Percentiles rank a stretch among this genome's conserved stretches.
Conservation (phyloP, 805 yeast genomes). For the Kluyveromyces starmeri region DNA sequence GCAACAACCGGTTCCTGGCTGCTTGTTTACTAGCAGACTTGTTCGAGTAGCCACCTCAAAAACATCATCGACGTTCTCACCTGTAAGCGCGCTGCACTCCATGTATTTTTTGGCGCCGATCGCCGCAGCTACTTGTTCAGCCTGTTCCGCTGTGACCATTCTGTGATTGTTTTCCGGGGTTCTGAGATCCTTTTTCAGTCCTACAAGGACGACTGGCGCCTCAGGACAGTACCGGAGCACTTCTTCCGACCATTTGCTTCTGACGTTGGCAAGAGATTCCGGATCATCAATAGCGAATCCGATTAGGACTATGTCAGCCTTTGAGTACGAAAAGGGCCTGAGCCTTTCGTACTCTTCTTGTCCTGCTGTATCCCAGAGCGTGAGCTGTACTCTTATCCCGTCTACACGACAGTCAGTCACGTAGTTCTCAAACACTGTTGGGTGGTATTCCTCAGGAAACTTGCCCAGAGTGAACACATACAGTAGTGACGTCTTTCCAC, state of each 20-base stretch:
- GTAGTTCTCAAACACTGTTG: slow-evolving; percentile 90
- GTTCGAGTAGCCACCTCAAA: slow-evolving; percentile 87
- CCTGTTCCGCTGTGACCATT: slow-evolving; percentile 48
- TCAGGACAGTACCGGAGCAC: slow-evolving; percentile 72
- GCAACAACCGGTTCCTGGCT: slow-evolving; percentile 33
- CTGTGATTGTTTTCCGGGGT: slow-evolving; percentile 30
- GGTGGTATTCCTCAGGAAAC: slow-evolving; percentile 87
- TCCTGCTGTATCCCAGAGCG: slow-evolving; percentile 95
- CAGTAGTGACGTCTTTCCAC: slow-evolving; percentile 86
- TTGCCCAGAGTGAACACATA: slow-evolving; percentile 89
- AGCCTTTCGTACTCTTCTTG: slow-evolving; percentile 91
- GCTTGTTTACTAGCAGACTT: slow-evolving; percentile 50
- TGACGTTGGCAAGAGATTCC: slow-evolving; percentile 76
- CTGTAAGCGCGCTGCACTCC: slow-evolving; percentile 87
- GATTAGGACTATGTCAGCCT: slow-evolving; percentile 76
- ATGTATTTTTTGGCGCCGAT: slow-evolving; percentile 79
- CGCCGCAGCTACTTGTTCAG: slow-evolving; percentile 59
- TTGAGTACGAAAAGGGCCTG: slow-evolving; percentile 79
- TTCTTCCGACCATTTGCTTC: slow-evolving; percentile 81
- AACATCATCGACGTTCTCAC: slow-evolving; percentile 91
- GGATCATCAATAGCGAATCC: slow-evolving; percentile 82
- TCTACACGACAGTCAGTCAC: slow-evolving; percentile 92
- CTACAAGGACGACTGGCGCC: slow-evolving; percentile 71
- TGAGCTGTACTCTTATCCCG: slow-evolving; percentile 81
- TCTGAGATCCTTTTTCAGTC: slow-evolving; percentile 76